Conservation (phyloP, 768 basidiomycete genomes). For the Suillus variegatus region DNA sequence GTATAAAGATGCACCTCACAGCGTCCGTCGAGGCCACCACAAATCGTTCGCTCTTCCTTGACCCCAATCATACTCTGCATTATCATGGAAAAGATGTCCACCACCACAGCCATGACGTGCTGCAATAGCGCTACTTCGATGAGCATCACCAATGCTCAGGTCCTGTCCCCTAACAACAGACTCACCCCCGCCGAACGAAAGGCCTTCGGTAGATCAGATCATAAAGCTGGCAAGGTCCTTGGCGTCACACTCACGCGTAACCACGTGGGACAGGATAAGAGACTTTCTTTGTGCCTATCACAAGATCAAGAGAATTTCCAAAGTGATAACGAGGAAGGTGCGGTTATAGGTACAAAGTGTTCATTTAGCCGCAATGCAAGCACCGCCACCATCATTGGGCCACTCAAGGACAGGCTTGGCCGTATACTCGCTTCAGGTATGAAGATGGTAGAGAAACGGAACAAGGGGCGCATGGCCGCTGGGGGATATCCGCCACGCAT, state of each 20-base stretch:
- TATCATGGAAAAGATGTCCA: neutral
- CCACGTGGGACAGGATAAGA: neutral
- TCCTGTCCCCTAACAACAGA: conserved; percentile 9
- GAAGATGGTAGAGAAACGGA: neutral
- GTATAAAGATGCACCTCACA: neutral
- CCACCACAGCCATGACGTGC: neutral
- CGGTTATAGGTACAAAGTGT: conserved; percentile 11
- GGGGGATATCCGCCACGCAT: conserved; percentile 4
- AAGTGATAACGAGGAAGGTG: neutral
- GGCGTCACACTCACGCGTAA: conserved; percentile 20
- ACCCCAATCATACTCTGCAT: neutral
- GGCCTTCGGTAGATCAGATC: conserved; percentile 13
- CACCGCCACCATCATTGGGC: conserved; percentile 8
- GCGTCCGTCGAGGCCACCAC: neutral
- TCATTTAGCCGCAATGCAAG: conserved; percentile 9
- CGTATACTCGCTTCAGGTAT: conserved; percentile 1
- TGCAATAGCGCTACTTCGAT: neutral
- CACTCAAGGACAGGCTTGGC: conserved; percentile 11
- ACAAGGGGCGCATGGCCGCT: conserved; percentile 2
- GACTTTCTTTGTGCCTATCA: neutral
- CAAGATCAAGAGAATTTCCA: neutral
- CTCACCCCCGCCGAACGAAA: conserved; percentile 12
- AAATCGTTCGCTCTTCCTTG: neutral
- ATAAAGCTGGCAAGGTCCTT: conserved; percentile 16
- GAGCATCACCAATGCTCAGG: neutral